Conservation (phyloP, 1,284 basidiomycete species). For the Malassezia obtusa region DNA sequence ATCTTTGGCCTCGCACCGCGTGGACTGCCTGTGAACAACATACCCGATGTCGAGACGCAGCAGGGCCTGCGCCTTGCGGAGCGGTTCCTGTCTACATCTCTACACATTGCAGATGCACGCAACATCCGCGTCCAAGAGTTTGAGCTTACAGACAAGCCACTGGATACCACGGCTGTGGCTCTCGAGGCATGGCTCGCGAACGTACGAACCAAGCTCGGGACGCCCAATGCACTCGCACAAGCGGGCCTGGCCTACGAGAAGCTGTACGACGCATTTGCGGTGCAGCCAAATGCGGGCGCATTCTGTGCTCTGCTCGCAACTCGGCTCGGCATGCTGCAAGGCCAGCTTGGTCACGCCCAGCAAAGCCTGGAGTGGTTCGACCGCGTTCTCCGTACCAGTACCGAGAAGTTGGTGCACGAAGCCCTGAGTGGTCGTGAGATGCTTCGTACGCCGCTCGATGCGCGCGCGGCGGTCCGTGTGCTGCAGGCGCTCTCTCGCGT, state of each 20-base stretch:
- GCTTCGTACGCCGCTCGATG: slow-evolving; percentile 18
- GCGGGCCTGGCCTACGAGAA: slow-evolving; percentile 20
- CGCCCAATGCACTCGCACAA: background rate
- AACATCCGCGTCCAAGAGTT: slow-evolving; percentile 33
- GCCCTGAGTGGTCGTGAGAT: background rate
- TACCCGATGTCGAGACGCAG: slow-evolving; percentile 14
- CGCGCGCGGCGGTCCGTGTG: slow-evolving; percentile 23
- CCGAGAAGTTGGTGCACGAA: background rate
- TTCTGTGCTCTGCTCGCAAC: background rate
- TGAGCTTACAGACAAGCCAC: slow-evolving; percentile 5
- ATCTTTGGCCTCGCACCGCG: slow-evolving; percentile 22
- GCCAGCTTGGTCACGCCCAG: background rate
- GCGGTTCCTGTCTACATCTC: slow-evolving; percentile 26
- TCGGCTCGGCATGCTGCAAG: slow-evolving; percentile 3
- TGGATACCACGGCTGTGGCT: slow-evolving; percentile 19
- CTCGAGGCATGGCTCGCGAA: slow-evolving; percentile 20
- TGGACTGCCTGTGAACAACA: slow-evolving; percentile 7
- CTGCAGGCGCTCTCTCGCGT: slow-evolving; percentile 30
- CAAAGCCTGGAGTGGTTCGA: slow-evolving; percentile 1
- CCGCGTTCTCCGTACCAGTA: slow-evolving; percentile 1
- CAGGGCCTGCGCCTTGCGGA: slow-evolving; percentile 28
- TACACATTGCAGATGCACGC: slow-evolving; percentile 24
- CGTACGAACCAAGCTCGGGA: slow-evolving; percentile 19
- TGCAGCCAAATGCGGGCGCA: slow-evolving; percentile 20
- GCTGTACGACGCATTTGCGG: slow-evolving; percentile 19